phyloP scores from a whole-genome alignment of 2,329 filamentous ascomycete genomes.

The Rutstroemia sp. region DNA sequence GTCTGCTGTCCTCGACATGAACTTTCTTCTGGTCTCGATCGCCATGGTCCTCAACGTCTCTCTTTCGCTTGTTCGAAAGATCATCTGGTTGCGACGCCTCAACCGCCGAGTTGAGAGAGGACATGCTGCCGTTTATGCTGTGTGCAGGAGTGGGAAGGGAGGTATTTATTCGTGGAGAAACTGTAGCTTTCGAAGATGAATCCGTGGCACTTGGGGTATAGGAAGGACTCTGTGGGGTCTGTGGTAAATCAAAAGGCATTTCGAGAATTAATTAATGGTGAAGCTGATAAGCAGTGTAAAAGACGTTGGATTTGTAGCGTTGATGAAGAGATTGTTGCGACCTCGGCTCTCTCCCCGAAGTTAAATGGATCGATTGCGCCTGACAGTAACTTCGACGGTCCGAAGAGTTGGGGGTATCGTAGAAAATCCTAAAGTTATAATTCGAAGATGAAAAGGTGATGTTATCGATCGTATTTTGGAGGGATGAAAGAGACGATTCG shows the following conservation, averaged over 20 bases:
- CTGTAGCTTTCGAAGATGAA: slow-evolving; percentile 37
- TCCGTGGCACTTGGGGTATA: slow-evolving; percentile 45
- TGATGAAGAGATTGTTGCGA: neutral
- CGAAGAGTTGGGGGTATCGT: neutral
- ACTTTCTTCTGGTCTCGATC: slow-evolving; percentile 54
- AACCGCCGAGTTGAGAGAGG: slow-evolving; percentile 18
- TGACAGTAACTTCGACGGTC: neutral
- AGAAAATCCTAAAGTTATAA: neutral
- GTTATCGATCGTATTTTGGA: slow-evolving; percentile 5
- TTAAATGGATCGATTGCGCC: slow-evolving; percentile 7
- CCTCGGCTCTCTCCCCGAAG: neutral
- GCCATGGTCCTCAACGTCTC: slow-evolving; percentile 47
- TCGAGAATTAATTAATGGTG: slow-evolving; percentile 5
- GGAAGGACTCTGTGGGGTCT: slow-evolving; percentile 61
- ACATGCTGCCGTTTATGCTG: slow-evolving; percentile 49
- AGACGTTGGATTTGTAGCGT: neutral
- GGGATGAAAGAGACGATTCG: slow-evolving; percentile 1
- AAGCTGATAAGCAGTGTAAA: neutral
- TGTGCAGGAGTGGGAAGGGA: slow-evolving; percentile 55
- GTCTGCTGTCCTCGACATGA: slow-evolving; percentile 52
- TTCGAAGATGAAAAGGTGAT: slow-evolving; percentile 7
- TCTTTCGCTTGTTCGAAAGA: slow-evolving; percentile 55
- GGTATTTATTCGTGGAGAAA: slow-evolving; percentile 37
- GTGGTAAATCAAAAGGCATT: slow-evolving; percentile 58
- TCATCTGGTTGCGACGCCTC: slow-evolving; percentile 36